Conservation (phyloP, 2,329 filamentous ascomycete species). For the Fusarium sp. region DNA sequence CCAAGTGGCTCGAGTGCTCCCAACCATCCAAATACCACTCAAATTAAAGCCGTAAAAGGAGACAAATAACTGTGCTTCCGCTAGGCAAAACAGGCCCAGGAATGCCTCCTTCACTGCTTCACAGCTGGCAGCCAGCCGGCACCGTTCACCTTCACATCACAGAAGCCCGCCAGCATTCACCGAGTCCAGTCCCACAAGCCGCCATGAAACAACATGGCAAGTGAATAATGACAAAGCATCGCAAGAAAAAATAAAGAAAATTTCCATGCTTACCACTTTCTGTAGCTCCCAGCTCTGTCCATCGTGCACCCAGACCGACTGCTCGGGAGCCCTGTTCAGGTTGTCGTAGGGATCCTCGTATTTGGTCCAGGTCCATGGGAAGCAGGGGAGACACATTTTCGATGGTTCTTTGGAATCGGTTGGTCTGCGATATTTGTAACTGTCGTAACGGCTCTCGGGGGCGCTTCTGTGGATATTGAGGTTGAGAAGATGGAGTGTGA, state of each 20-base stretch:
- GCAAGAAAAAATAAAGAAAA: constrained; percentile 3
- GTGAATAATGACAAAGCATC: neutral
- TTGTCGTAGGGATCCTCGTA: constrained; percentile 53
- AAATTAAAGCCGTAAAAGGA: neutral
- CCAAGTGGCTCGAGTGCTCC: neutral
- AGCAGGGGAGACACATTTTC: constrained; percentile 65
- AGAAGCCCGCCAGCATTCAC: neutral
- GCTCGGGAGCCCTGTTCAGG: constrained; percentile 50
- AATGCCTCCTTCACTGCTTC: neutral
- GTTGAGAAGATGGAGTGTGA: neutral
- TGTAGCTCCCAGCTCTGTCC: constrained; percentile 51
- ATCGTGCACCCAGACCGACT: constrained; percentile 55
- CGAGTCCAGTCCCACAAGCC: neutral
- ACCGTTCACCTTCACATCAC: neutral
- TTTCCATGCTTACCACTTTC: constrained; percentile 49
- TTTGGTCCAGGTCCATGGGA: constrained; percentile 61
- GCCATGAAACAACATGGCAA: neutral
- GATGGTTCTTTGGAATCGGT: rapidly evolving
- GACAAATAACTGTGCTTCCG: neutral
- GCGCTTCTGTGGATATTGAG: neutral
- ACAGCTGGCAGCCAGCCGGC: constrained; percentile 14
- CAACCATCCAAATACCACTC: neutral
- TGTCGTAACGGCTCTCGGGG: neutral
- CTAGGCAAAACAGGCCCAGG: neutral
- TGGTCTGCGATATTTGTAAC: neutral